Evolutionary conservation across 2,329 filamentous ascomycete species (phyloP).

Genomic region (Claviceps citrina): DNA sequence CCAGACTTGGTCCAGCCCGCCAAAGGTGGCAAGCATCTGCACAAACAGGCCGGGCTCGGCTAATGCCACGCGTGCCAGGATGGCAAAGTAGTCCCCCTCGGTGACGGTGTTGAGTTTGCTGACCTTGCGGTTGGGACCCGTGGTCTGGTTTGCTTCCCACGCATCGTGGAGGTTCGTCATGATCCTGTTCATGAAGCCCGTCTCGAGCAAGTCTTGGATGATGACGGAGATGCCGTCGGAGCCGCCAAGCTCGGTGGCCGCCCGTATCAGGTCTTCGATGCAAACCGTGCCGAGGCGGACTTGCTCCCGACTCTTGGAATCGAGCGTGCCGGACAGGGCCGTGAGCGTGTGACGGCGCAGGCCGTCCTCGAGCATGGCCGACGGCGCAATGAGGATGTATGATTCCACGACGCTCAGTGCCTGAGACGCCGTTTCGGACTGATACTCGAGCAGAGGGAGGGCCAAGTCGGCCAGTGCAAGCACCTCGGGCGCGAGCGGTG

Average conservation of each 20-base stretch:
- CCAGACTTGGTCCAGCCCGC: slow-evolving; percentile 37
- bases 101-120: slow-evolving; percentile 58
- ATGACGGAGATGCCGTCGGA: slow-evolving; percentile 45
- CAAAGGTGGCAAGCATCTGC: slow-evolving; percentile 35
- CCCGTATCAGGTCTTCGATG: slow-evolving; percentile 49
- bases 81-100: slow-evolving; percentile 71
- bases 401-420: slow-evolving; percentile 52
- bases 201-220: slow-evolving; percentile 48
- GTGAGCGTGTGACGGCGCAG: slow-evolving; percentile 34
- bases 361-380: slow-evolving; percentile 44
- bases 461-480: slow-evolving; percentile 45
- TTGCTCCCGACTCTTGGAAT: slow-evolving; percentile 40
- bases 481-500: slow-evolving; percentile 47
- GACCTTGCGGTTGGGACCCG: slow-evolving; percentile 59
- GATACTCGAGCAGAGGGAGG: slow-evolving; percentile 51
- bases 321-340: slow-evolving; percentile 34
- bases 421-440: slow-evolving; percentile 45
- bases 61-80: slow-evolving; percentile 65
- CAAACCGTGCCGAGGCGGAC: slow-evolving; percentile 42
- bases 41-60: slow-evolving; percentile 56
- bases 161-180: slow-evolving; percentile 51
- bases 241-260: slow-evolving; percentile 47
- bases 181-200: slow-evolving; percentile 46
- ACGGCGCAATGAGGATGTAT: slow-evolving; percentile 55
- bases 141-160: slow-evolving; percentile 62